Evolutionary conservation across 768 basidiomycete species (phyloP).

Genomic region (Lactifluus piperatus): DNA sequence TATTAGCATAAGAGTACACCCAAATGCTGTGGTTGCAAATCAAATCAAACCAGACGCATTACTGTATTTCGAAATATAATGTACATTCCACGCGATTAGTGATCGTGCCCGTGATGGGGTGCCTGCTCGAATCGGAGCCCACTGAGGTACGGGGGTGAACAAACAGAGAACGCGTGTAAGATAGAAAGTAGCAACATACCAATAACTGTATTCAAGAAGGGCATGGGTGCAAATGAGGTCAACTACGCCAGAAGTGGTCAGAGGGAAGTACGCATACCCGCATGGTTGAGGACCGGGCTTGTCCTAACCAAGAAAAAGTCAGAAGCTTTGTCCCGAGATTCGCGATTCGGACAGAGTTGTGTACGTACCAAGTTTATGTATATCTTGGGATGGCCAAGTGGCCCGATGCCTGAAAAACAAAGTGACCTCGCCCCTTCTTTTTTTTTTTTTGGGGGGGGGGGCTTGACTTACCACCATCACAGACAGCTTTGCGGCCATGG

Average conservation of each 20-base stretch:
- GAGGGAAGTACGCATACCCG: constrained; percentile 54
- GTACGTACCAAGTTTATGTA: constrained; percentile 84
- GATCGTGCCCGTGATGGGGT: constrained; percentile 55
- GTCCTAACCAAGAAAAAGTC: constrained; percentile 45
- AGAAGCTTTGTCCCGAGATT: neutral
- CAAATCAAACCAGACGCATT: neutral
- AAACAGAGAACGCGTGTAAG: neutral
- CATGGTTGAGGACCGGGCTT: constrained; percentile 80
- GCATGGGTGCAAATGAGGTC: neutral
- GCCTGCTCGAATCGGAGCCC: constrained; percentile 87
- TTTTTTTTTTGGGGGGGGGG: too few relatives aligned
- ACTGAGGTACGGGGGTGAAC: constrained; percentile 33
- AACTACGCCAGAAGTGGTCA: constrained; percentile 3
- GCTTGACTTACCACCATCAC: constrained; percentile 83
- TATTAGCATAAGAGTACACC: neutral
- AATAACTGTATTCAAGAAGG: constrained; percentile 34
- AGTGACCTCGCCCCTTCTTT: too few relatives aligned
- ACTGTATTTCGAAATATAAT: neutral
- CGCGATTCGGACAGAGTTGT: neutral
- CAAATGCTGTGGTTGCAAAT: neutral
- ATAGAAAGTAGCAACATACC: constrained; percentile 28
- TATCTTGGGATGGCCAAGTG: constrained; percentile 94
- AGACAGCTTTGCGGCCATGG: constrained; percentile 75
- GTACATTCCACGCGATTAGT: constrained; percentile 17
- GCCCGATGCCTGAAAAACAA: constrained; percentile 72